phyloP scores from a whole-genome alignment of 2,329 filamentous ascomycete species.

The Arthrinium puccinioides region DNA sequence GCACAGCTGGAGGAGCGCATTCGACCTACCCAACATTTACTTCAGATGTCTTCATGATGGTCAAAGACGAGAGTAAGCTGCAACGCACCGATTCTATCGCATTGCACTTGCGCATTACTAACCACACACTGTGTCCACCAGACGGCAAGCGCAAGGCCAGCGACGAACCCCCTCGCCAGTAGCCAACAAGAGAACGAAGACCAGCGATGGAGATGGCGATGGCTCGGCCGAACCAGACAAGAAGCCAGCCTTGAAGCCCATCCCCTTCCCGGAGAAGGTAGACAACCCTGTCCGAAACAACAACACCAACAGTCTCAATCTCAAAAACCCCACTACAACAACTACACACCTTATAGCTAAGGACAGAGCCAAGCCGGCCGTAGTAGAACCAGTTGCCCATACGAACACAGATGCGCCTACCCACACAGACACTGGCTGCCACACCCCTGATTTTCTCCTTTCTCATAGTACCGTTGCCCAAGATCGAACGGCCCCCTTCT shows the following conservation, averaged over 20 bases:
- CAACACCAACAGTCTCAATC: too few relatives aligned
- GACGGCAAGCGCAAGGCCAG: constrained; percentile 66
- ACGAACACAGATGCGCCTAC: too few relatives aligned
- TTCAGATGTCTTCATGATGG: constrained; percentile 13
- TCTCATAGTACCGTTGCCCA: background rate
- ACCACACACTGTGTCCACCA: constrained; percentile 14
- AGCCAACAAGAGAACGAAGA: constrained; percentile 59
- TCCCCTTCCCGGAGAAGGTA: constrained; percentile 87
- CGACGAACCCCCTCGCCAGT: constrained; percentile 56
- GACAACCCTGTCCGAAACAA: background rate
- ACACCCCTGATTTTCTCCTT: background rate
- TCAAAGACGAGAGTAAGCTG: constrained; percentile 35
- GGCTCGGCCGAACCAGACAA: constrained; percentile 22
- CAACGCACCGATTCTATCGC: background rate
- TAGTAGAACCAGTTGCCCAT: too few relatives aligned
- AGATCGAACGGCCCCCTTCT: background rate
- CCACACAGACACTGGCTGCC: background rate
- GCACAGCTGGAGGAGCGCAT: constrained; percentile 1
- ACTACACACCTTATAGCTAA: too few relatives aligned
- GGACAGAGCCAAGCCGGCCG: too few relatives aligned
- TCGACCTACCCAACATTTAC: background rate
- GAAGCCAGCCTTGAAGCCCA: constrained; percentile 51
- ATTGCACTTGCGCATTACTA: constrained; percentile 4
- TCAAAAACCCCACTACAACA: too few relatives aligned
- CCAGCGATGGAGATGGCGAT: constrained; percentile 29